Base-by-base conservation (phyloP, 2,329 filamentous ascomycete species). In the Aureobasidium sp. region DNA sequence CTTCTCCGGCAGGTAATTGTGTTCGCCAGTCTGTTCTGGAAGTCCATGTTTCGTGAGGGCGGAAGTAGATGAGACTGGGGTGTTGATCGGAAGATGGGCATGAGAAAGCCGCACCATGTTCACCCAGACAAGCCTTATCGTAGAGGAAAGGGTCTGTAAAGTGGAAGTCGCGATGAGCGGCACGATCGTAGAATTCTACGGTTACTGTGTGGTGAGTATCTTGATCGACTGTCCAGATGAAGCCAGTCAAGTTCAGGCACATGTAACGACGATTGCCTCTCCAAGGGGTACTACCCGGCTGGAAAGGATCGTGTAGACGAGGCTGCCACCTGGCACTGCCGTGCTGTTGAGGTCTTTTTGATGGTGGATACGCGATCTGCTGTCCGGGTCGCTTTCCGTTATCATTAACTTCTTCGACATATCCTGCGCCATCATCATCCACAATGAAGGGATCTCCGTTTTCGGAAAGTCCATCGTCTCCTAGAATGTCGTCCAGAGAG, bases 11-110 rank as follows among this genome's bases (percentile, higher is more conserved):
- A 0, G 94, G 94, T n/a, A 99, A 76, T 65, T 88, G 81, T 0
- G 89, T 96, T 54, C 90, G 86, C 91, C 93, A 97, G 74, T 99
- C 94, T 25, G 85, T 84, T 57, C 94, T 83, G 54, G 90, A 83
- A 2, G 92, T 97, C 94, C 94, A 99, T 1, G 90, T 95, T 76
- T 99, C 93, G 71, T 99, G 94, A 0, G 95, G 94, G 7, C 94
- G 85, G 74, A 97, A 99, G 75, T 96, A 97, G n/a, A 99, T 85
- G 36, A 86, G 87, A 4, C 93, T 90, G 2, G 89, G 86, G 62
- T 86, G 84, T 8, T 78, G 79, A 36, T 85, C 82, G 9, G 75
- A 74, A 1, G 90, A 85, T 27, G 87, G 89, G 63, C 89, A 93
- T 1, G 91, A 89, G 71, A 97, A 97, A 0, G 96, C 81, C 0